phyloP scores from a whole-genome alignment of 495 filamentous ascomycete genomes.

The Penicillium goetzii region DNA sequence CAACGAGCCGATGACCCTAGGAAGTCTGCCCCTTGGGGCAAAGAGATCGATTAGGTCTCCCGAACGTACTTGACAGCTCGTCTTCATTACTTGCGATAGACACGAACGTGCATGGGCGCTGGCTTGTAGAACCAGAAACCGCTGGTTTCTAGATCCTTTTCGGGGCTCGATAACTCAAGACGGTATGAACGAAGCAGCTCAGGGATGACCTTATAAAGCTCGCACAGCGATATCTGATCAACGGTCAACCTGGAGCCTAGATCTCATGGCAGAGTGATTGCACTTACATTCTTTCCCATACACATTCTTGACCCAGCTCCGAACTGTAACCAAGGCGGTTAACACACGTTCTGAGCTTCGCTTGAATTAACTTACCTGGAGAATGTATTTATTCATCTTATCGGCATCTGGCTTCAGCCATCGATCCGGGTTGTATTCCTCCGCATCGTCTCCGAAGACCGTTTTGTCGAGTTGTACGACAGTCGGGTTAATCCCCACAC shows the following conservation, averaged over 20 bases:
- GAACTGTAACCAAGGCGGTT: conserved; percentile 7
- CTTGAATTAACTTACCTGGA: conserved; percentile 14
- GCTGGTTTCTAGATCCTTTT: not conserved
- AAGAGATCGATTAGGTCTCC: not conserved
- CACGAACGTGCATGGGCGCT: not conserved
- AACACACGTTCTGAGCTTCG: not conserved
- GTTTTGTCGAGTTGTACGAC: conserved; percentile 33
- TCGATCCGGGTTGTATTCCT: conserved; percentile 54
- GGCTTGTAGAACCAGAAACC: conserved; percentile 1
- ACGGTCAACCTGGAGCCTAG: not conserved
- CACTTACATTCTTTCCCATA: conserved; percentile 19
- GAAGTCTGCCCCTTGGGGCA: not conserved
- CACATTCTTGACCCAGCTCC: conserved; percentile 26
- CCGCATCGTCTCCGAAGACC: conserved; percentile 56
- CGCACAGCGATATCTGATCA: conserved; percentile 20
- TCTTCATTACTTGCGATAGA: not conserved
- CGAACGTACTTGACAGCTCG: no score
- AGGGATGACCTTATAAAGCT: conserved; percentile 30
- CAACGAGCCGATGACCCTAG: not conserved
- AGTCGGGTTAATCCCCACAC: conserved; percentile 34
- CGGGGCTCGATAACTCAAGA: not conserved
- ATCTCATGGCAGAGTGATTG: not conserved
- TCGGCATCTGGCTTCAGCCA: conserved; percentile 48
- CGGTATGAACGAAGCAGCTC: conserved; percentile 15
- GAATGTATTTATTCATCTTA: conserved; percentile 24